Base-by-base conservation (phyloP, 805 yeast species). In the Nakazawaea holstii region DNA sequence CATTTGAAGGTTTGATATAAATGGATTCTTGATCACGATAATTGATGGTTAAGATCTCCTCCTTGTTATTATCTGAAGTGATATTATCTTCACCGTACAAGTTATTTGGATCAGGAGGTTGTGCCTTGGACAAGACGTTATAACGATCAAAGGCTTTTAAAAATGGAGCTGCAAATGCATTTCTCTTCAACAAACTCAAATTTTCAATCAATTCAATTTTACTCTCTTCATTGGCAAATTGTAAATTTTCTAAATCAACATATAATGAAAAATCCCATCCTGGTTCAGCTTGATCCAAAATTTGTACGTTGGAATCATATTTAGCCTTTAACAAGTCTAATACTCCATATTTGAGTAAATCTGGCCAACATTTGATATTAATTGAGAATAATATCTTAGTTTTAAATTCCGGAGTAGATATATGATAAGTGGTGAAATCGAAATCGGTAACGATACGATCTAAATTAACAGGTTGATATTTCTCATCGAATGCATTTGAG, bases 11-110 rank as follows among this genome's bases (percentile, higher is more conserved):
- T 65, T 84, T 84, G 60, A 94, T 82, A 64, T 80, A 94, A 59
- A 94, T 89, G 48, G 90, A 79, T 66, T 94, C 99, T 57, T 86
- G 89, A 48, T 94, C 97, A 61, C 99, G 84, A 69, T 94, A 92
- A 64, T 85, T 81, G 49, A 94, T 73, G 20, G 78, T 77, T 68
- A 84, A 72, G 3, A 84, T 84, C 45, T 76, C 77, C 52, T 81
- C 82, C 31, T 74, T 72, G 40, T 67, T 66, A 45, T 62, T 61
- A 41, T 67, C 66, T 35, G 58, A 53, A 15, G 51, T 49, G 31
- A 43, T 39, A 39, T 66, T 53, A 45, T 65, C 71, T 41, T 66
- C 70, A 37, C 73, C 63, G 68, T 74, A 62, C 59, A 72, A 30
- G 59, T 67, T 65, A 49, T 69, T 66, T 38, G 71, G 70, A 53